Percentiles rank a stretch among this genome's conserved stretches.
Evolutionary conservation across 768 basidiomycete species (phyloP).

Genomic region (Pleurotus tuber-regium): DNA sequence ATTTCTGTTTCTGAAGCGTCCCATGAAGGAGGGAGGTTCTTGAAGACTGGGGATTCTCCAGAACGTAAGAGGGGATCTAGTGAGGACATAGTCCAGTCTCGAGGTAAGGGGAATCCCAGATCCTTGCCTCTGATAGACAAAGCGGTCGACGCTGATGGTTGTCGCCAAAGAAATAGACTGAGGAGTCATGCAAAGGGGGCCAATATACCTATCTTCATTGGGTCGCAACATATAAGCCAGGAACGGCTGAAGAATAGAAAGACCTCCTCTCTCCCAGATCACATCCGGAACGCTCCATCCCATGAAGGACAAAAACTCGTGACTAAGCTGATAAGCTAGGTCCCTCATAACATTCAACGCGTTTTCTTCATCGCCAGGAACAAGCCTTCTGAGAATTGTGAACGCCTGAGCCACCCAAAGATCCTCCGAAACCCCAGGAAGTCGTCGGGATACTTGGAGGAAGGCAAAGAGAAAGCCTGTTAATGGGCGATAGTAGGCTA

Average conservation of each 20-base stretch:
- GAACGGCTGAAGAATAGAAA: conserved; percentile 59
- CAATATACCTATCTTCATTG: conserved; percentile 38
- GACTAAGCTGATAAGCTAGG: conserved; percentile 33
- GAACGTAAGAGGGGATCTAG: conserved; percentile 82
- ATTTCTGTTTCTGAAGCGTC: conserved; percentile 78
- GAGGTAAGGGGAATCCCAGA: conserved; percentile 44
- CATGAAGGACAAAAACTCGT: conserved; percentile 40
- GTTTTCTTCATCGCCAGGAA: conserved; percentile 74
- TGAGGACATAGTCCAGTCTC: conserved; percentile 69
- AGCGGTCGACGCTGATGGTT: conserved; percentile 36
- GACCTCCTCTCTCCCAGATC: conserved; percentile 51
- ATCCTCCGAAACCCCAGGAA: conserved; percentile 53
- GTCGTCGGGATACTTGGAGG: conserved; percentile 54
- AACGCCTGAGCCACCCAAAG: conserved; percentile 70
- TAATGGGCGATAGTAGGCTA: conserved; percentile 48
- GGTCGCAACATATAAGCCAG: conserved; percentile 46
- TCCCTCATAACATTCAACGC: conserved; percentile 43
- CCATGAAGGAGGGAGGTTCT: conserved; percentile 66
- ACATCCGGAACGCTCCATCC: conserved; percentile 33
- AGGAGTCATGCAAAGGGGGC: conserved; percentile 48
- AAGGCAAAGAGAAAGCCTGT: conserved; percentile 52
- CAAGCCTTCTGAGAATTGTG: conserved; percentile 48
- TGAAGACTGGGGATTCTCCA: conserved; percentile 66
- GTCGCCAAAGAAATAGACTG: conserved; percentile 55
- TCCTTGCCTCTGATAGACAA: conserved; percentile 11